These are phyloP conservation scores for Metschnikowia proteae DNA, from an alignment of 805 yeast species.

Conservation along the genomic window DNA sequence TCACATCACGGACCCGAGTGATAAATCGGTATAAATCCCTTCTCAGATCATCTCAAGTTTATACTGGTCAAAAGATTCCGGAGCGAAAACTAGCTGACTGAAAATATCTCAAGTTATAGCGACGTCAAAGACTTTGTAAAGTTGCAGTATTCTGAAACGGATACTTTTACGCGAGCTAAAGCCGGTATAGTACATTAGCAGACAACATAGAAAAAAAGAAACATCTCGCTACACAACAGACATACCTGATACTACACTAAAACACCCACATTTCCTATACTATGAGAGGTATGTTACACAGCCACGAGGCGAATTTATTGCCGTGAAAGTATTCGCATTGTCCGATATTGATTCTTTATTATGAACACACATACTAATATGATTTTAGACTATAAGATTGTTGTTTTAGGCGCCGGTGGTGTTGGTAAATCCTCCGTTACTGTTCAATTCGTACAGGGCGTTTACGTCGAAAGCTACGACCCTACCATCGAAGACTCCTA, in stretches of 20 bases:
- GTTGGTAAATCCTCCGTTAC: slow-evolving; percentile 94
- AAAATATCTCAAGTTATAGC: not conserved
- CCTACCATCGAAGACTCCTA: slow-evolving; percentile 98
- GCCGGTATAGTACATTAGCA: slow-evolving; percentile 5
- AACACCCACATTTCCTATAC: slow-evolving; percentile 1
- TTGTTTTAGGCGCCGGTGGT: slow-evolving; percentile 95
- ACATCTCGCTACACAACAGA: slow-evolving; percentile 2
- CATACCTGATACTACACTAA: not conserved
- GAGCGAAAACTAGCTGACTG: not conserved
- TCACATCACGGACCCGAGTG: not conserved
- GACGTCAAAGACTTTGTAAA: not conserved
- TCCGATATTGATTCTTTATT: not conserved
- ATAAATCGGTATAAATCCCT: too few relatives aligned
- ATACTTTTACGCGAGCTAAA: not conserved
- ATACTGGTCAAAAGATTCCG: too few relatives aligned
- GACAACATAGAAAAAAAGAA: slow-evolving; percentile 7
- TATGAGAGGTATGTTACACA: slow-evolving; percentile 15
- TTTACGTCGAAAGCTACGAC: slow-evolving; percentile 86
- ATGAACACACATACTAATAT: slow-evolving; percentile 9
- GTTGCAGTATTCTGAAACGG: not conserved
- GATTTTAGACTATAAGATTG: slow-evolving; percentile 72
- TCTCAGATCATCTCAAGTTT: too few relatives aligned
- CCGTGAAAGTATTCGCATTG: not conserved
- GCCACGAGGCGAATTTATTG: not conserved
- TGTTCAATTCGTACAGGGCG: slow-evolving; percentile 87